These are phyloP conservation scores for Xylaria sp. DNA, from an alignment of 2,329 filamentous ascomycete genomes.

Conservation along the genomic window DNA sequence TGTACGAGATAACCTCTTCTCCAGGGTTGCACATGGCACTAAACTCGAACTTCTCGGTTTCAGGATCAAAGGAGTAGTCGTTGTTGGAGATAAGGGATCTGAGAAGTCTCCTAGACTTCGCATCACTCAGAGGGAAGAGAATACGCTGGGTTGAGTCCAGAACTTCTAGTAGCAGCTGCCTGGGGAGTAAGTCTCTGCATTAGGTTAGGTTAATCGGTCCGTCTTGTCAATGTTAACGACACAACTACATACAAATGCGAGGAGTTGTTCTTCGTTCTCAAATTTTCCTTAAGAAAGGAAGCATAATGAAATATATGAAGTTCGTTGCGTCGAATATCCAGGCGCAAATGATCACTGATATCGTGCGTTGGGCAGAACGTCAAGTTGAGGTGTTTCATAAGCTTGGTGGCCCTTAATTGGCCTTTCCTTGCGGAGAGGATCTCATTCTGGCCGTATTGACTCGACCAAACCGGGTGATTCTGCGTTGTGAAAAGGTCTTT, in stretches of 20 bases:
- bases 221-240: neutral
- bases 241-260: neutral
- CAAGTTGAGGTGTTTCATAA: slow-evolving; percentile 20
- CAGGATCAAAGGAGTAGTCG: slow-evolving; percentile 23
- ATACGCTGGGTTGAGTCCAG: slow-evolving; percentile 27
- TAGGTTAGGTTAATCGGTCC: neutral
- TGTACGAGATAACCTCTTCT: slow-evolving; percentile 33
- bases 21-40: slow-evolving; percentile 16
- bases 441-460: slow-evolving; percentile 17
- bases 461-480: slow-evolving; percentile 25
- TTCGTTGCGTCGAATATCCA: slow-evolving; percentile 15
- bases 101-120: slow-evolving; percentile 23
- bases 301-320: slow-evolving; percentile 27
- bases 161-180: slow-evolving; percentile 25
- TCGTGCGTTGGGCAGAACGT: slow-evolving; percentile 20
- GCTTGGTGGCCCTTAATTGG: slow-evolving; percentile 18
- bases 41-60: slow-evolving; percentile 24
- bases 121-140: slow-evolving; percentile 24
- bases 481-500: slow-evolving; percentile 21
- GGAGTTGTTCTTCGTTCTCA: slow-evolving; percentile 18
- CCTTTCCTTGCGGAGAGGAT: slow-evolving; percentile 10
- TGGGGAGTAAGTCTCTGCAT: slow-evolving; percentile 20
- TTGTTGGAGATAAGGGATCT: slow-evolving; percentile 8
- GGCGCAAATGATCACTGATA: slow-evolving; percentile 23
- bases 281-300: slow-evolving; percentile 25